Conservation (phyloP, 805 yeast species). For the Wickerhamomyces chambardii region DNA sequence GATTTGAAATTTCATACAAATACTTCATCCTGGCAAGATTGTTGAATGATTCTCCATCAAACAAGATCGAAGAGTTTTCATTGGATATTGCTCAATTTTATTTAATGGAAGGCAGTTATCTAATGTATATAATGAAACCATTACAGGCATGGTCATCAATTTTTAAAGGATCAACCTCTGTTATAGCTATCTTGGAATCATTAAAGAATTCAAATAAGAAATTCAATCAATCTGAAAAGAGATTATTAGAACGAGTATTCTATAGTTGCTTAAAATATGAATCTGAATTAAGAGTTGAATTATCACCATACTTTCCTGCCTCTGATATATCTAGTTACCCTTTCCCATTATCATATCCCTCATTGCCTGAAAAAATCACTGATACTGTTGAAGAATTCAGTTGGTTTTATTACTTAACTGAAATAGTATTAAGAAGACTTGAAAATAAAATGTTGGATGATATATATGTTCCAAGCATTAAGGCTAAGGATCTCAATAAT, state of each 20-base stretch:
- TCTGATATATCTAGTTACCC: constrained; percentile 16
- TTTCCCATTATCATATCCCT: constrained; percentile 14
- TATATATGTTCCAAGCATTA: constrained; percentile 9
- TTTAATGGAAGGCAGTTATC: constrained; percentile 9
- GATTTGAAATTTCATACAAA: constrained; percentile 3
- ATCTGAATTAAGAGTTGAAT: constrained; percentile 15
- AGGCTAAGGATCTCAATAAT: constrained; percentile 3
- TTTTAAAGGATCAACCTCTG: constrained; percentile 11
- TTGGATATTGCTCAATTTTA: constrained; percentile 9
- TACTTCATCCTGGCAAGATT: constrained; percentile 6
- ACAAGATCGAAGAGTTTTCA: constrained; percentile 8
- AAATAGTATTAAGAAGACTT: constrained; percentile 13
- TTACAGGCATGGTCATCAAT: constrained; percentile 13
- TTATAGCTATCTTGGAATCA: constrained; percentile 12
- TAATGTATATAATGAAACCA: constrained; percentile 17
- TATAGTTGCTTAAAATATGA: constrained; percentile 16
- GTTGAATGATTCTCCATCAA: constrained; percentile 4
- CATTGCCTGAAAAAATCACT: constrained; percentile 12
- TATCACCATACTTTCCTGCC: constrained; percentile 15
- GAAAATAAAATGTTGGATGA: constrained; percentile 17
- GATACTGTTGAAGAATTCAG: constrained; percentile 10
- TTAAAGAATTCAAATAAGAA: constrained; percentile 9
- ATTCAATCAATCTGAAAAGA: constrained; percentile 10
- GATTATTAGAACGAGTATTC: constrained; percentile 12
- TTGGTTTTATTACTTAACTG: constrained; percentile 17